Conservation (phyloP, 1,284 basidiomycete species). For the Phylloboletellus chloephorus region DNA sequence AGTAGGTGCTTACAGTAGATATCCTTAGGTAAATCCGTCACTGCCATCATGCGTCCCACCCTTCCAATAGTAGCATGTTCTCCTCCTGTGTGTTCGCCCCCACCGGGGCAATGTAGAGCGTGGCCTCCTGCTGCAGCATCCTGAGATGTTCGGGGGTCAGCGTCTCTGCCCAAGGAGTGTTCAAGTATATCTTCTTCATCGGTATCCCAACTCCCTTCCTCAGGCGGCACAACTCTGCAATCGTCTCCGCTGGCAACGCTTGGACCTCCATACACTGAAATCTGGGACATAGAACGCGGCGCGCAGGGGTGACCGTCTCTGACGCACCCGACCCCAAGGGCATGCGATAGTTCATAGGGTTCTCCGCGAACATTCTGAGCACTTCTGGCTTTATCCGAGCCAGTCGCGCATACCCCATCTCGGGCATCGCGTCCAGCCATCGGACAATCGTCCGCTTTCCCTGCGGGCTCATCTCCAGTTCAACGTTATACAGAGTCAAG, state of each 20-base stretch:
- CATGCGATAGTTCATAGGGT: slow-evolving; percentile 29
- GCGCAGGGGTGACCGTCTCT: slow-evolving; percentile 2
- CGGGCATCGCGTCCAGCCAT: slow-evolving; percentile 51
- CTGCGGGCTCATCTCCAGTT: slow-evolving; percentile 25
- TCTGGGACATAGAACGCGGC: slow-evolving; percentile 35
- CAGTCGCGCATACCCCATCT: slow-evolving; percentile 45
- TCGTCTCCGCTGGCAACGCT: slow-evolving; percentile 19
- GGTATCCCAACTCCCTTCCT: slow-evolving; percentile 31
- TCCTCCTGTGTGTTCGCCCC: slow-evolving; percentile 37
- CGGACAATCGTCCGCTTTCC: slow-evolving; percentile 34
- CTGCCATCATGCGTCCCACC: slow-evolving; percentile 13
- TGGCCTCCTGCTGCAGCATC: slow-evolving; percentile 18
- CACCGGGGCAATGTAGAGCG: slow-evolving; percentile 28
- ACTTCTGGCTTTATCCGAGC: slow-evolving; percentile 37
- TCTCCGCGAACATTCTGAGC: slow-evolving; percentile 41
- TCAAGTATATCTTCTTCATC: slow-evolving; percentile 34
- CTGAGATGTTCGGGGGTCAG: slow-evolving; percentile 18
- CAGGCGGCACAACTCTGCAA: slow-evolving; percentile 27
- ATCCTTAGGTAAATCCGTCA: slow-evolving; percentile 6
- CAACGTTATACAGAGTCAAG: slow-evolving; percentile 44
- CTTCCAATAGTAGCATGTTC: slow-evolving; percentile 28
- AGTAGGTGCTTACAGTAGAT: slow-evolving; percentile 10
- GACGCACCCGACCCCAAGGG: slow-evolving; percentile 4
- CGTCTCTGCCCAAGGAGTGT: slow-evolving; percentile 18
- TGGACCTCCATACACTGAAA: slow-evolving; percentile 42